Evolutionary conservation across 1,139 yeast species (phyloP), one percentile per base, ranked within the genome.

Genomic region (Wickerhamomyces sp.): DNA sequence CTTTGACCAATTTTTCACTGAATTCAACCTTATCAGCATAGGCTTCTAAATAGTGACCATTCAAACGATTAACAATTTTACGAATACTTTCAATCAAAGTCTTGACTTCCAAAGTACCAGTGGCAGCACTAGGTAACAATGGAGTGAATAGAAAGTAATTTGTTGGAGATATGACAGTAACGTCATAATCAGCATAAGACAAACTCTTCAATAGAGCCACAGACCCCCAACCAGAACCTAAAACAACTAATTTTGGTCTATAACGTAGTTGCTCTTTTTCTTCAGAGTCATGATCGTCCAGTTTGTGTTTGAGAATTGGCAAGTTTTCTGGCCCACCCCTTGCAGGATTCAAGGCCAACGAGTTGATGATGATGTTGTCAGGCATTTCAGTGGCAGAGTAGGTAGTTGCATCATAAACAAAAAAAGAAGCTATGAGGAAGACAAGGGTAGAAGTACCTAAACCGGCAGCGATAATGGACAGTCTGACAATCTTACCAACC

Each of bases 291-390:
- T 70, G 72, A 36, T 75, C 75, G 56, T 80, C 86, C 44, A 81
- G 62, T 49, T 72, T 73, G 36, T 73, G 69, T 35, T 69, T 69
- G 46, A 78, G 66, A 34, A 81, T 75, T 2, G 85, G 86, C 45
- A 81, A 63, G 54, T 81, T 79, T 58, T 81, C 83, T 27, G 87
- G 86, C 1, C 88, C 88, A 7, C 87, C 87, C n/a, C 59, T 60
- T 33, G 67, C 65, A 23, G 86, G 85, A 40, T 69, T 57, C 38
- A 80, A 58, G 0, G 85, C 83, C 27, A 69, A 64, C 15, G 65
- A 60, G 7, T 81, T 75, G 23, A 81, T 73, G 27, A 62, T 65
- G 40, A 75, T 65, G 30, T 62, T 61, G 7, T 63, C 65, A 34
- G 67, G 63, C 11, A 69, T 59, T 9, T 64, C 67, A 29, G 68